These are phyloP conservation scores for Petasospora rhodanensis DNA, from an alignment of 1,139 yeast genomes.

Conservation along the genomic window DNA sequence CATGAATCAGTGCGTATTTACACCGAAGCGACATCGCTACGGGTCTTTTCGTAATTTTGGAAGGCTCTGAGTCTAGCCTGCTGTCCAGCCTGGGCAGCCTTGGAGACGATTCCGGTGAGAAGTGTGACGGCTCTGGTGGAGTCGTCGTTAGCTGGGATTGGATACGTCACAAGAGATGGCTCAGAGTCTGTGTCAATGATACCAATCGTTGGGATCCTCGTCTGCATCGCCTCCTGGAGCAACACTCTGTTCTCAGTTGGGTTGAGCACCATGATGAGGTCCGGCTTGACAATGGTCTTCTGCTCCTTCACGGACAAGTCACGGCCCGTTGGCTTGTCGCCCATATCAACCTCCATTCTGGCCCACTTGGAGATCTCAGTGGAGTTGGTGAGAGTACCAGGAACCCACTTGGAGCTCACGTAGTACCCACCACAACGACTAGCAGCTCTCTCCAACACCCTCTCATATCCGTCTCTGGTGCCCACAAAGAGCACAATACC, in stretches of 20 bases:
- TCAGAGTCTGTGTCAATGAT: constrained; percentile 92
- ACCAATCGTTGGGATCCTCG: constrained; percentile 89
- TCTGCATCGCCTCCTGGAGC: constrained; percentile 73
- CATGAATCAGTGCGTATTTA: neutral
- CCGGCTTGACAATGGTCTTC: constrained; percentile 67
- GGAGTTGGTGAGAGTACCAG: constrained; percentile 90
- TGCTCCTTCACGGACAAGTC: constrained; percentile 42
- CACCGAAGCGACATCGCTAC: neutral
- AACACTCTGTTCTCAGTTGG: constrained; percentile 86
- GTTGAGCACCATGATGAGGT: constrained; percentile 77
- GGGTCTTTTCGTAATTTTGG: neutral
- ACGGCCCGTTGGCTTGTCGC: constrained; percentile 57
- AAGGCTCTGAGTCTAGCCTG: constrained; percentile 30
- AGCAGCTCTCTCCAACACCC: constrained; percentile 78
- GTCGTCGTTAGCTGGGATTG: constrained; percentile 95
- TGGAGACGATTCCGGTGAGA: constrained; percentile 76
- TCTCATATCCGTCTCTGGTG: constrained; percentile 71
- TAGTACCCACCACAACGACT: constrained; percentile 72
- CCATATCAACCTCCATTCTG: constrained; percentile 64
- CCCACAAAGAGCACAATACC: constrained; percentile 86
- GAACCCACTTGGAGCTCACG: constrained; percentile 85
- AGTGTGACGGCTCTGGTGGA: constrained; percentile 78
- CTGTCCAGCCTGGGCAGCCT: constrained; percentile 79
- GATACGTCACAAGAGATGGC: constrained; percentile 84
- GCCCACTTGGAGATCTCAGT: constrained; percentile 64